Conservation (phyloP, 2,329 filamentous ascomycete species). For the Fusarium chuoi region DNA sequence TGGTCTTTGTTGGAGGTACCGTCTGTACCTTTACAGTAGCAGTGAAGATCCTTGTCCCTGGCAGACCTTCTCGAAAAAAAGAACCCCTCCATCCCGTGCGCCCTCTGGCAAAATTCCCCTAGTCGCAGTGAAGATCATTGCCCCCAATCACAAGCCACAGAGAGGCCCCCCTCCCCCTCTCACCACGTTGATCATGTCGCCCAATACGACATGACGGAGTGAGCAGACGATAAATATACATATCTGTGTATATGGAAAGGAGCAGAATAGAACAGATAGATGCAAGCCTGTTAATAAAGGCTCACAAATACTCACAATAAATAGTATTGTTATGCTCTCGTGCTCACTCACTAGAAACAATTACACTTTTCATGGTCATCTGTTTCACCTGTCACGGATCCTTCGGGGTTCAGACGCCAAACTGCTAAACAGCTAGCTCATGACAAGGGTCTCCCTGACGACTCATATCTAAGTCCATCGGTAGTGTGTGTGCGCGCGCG, state of each 20-base stretch:
- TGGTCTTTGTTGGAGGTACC: neutral
- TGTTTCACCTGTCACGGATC: slow-evolving; percentile 38
- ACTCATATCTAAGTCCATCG: slow-evolving; percentile 20
- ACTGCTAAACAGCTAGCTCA: slow-evolving; percentile 11
- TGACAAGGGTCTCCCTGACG: slow-evolving; percentile 19
- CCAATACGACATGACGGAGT: slow-evolving; percentile 20
- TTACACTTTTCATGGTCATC: slow-evolving; percentile 21
- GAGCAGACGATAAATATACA: neutral
- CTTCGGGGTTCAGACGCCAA: slow-evolving; percentile 33
- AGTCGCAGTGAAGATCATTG: slow-evolving; percentile 27
- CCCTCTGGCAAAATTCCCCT: slow-evolving; percentile 28
- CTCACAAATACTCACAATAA: neutral
- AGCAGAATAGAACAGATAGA: neutral
- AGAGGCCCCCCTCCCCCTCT: slow-evolving; percentile 7
- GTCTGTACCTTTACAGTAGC: neutral
- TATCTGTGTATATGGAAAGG: neutral
- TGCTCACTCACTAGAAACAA: neutral
- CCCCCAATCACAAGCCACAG: slow-evolving; percentile 9
- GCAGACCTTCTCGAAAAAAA: slow-evolving; percentile 38
- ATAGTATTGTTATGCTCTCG: neutral
- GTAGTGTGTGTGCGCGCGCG: neutral
- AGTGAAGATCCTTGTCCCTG: slow-evolving; percentile 20
- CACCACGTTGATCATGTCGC: slow-evolving; percentile 27
- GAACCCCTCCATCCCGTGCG: slow-evolving; percentile 25
- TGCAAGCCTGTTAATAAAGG: no score